A percentile compares a stretch with the other conserved stretches of the same genome.
Conservation (phyloP, 1,284 basidiomycete genomes). For the Mrakiaceae sp. region DNA sequence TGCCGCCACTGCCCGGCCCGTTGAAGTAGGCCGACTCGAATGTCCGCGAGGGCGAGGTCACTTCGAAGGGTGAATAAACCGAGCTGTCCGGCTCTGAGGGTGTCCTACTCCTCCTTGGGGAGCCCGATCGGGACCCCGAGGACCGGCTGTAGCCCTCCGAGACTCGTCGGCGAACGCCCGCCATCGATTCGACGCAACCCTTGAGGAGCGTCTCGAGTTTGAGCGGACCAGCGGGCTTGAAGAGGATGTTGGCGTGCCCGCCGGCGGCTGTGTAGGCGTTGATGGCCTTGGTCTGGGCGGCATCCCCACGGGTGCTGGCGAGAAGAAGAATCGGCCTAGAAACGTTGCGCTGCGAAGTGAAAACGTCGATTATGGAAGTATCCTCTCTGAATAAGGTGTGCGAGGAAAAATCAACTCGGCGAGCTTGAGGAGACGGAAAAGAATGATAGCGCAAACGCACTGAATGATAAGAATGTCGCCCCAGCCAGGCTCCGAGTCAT, state of each 20-base stretch:
- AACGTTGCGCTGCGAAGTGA: constrained; percentile 42
- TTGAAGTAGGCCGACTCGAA: no score
- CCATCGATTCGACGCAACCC: not conserved
- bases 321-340: constrained; percentile 50
- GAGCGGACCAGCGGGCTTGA: constrained; percentile 80
- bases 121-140: not conserved
- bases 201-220: constrained; percentile 53
- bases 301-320: not conserved
- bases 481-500: constrained; percentile 29
- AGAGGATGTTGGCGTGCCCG: constrained; percentile 71
- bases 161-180: not conserved
- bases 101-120: no score
- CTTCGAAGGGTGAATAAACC: no score
- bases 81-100: no score
- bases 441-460: not conserved
- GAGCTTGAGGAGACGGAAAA: no score
- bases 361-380: constrained; percentile 45
- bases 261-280: constrained; percentile 43
- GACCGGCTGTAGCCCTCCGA: not conserved
- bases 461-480: constrained; percentile 48
- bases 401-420: no score
- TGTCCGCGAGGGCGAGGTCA: no score
- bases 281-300: not conserved
- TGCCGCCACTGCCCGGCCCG: not conserved
- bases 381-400: constrained; percentile 64